Evolutionary conservation across 2,329 filamentous ascomycete genomes (phyloP).

Genomic region (Apiospora koreana): DNA sequence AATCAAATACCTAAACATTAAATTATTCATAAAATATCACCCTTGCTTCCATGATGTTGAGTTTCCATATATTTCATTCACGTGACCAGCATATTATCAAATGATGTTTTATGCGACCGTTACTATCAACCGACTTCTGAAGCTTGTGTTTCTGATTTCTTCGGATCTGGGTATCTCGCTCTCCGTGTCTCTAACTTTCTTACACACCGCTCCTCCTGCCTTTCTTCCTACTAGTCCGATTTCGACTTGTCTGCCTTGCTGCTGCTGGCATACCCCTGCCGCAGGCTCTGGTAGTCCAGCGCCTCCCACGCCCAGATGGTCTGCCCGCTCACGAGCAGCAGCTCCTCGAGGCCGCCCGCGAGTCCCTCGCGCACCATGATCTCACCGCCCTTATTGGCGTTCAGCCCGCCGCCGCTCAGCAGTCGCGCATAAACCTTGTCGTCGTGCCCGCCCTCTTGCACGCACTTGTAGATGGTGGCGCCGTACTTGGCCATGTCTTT

Average conservation of each 20-base stretch:
- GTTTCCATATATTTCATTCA: background rate
- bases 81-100: background rate
- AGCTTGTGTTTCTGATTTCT: background rate
- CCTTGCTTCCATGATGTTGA: background rate
- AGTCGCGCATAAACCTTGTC: conserved; percentile 13
- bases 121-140: background rate
- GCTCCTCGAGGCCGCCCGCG: conserved; percentile 6
- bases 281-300: conserved; percentile 14
- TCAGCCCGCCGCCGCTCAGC: conserved; percentile 14
- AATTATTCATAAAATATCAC: background rate
- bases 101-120: background rate
- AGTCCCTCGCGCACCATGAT: conserved; percentile 13
- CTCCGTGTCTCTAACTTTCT: no score
- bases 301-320: conserved; percentile 15
- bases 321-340: conserved; percentile 13
- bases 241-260: background rate
- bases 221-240: background rate
- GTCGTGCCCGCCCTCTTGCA: background rate
- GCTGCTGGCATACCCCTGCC: conserved; percentile 7
- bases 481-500: conserved; percentile 12
- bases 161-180: background rate
- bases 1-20: background rate
- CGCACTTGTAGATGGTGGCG: conserved; percentile 15
- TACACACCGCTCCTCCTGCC: background rate
- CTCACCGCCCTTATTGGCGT: conserved; percentile 16